Evolutionary conservation across 2,329 filamentous ascomycete genomes (phyloP).

Genomic region (Talaromyces rugulosus): DNA sequence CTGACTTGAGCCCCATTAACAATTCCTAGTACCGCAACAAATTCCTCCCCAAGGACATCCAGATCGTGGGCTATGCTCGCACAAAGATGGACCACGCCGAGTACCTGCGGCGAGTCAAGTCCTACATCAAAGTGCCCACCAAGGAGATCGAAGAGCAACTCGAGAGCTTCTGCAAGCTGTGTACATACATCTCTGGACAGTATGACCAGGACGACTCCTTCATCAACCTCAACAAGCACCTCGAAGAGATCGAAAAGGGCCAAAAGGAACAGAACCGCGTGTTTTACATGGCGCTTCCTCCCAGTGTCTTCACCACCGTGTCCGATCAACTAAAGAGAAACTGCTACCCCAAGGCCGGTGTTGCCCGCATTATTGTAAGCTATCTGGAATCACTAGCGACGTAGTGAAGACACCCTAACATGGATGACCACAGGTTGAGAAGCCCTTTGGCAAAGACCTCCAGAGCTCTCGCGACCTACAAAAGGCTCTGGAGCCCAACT

Average conservation of each 20-base stretch:
- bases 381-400: not conserved
- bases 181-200: conserved; percentile 93
- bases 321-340: conserved; percentile 96
- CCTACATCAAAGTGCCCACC: conserved; percentile 97
- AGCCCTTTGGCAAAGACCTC: conserved; percentile 97
- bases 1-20: not conserved
- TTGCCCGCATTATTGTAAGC: conserved; percentile 88
- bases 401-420: not conserved
- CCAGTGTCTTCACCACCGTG: conserved; percentile 96
- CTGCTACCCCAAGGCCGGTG: conserved; percentile 88
- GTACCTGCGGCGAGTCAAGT: conserved; percentile 89
- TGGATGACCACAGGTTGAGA: conserved; percentile 70
- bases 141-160: conserved; percentile 96
- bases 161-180: conserved; percentile 80
- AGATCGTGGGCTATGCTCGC: conserved; percentile 96
- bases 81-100: conserved; percentile 99
- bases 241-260: conserved; percentile 78
- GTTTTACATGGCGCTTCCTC: conserved; percentile 99
- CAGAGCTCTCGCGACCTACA: conserved; percentile 91
- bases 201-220: conserved; percentile 98
- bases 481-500: conserved; percentile 91
- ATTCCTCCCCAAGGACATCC: conserved; percentile 93
- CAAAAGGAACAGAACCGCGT: conserved; percentile 82
- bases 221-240: conserved; percentile 74
- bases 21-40: conserved; percentile 86